A percentile compares a stretch with the other conserved stretches of the same genome.
These are phyloP conservation scores for Ascochyta pisi DNA, from an alignment of 2,329 filamentous ascomycete species.

Conservation along the genomic window DNA sequence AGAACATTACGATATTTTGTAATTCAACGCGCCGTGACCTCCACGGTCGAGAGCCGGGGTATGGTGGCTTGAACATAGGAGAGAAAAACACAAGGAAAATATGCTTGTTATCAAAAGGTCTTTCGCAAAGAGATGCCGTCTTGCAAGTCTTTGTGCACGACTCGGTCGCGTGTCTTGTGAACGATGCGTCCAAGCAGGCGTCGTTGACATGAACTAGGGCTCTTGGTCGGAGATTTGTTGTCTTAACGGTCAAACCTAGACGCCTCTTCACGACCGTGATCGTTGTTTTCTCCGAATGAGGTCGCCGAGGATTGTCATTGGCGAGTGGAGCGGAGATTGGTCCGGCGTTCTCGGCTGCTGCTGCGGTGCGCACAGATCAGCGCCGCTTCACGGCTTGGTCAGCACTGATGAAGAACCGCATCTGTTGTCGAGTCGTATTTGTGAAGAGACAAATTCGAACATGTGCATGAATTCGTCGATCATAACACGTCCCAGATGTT, in stretches of 20 bases:
- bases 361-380: neutral
- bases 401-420: neutral
- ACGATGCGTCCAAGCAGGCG: neutral
- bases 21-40: slow-evolving; percentile 35
- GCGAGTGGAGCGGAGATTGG: slow-evolving; percentile 13
- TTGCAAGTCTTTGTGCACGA: neutral
- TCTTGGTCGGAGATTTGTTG: slow-evolving; percentile 10
- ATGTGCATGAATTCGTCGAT: slow-evolving; percentile 26
- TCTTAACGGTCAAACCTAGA: slow-evolving; percentile 11
- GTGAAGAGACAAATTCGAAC: neutral
- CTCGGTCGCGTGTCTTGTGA: neutral
- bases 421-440: slow-evolving; percentile 10
- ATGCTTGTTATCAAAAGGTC: neutral
- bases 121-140: neutral
- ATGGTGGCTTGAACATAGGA: slow-evolving; percentile 12
- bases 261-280: neutral
- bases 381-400: neutral
- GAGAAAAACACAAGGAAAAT: slow-evolving; percentile 3
- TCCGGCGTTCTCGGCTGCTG: slow-evolving; percentile 5
- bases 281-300: neutral
- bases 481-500: slow-evolving; percentile 81
- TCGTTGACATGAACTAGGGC: slow-evolving; percentile 1
- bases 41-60: slow-evolving; percentile 18
- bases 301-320: neutral
- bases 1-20: slow-evolving; percentile 39